These are phyloP conservation scores for Diaporthe destruens DNA, from an alignment of 2,329 filamentous ascomycete genomes.

Conservation along the genomic window DNA sequence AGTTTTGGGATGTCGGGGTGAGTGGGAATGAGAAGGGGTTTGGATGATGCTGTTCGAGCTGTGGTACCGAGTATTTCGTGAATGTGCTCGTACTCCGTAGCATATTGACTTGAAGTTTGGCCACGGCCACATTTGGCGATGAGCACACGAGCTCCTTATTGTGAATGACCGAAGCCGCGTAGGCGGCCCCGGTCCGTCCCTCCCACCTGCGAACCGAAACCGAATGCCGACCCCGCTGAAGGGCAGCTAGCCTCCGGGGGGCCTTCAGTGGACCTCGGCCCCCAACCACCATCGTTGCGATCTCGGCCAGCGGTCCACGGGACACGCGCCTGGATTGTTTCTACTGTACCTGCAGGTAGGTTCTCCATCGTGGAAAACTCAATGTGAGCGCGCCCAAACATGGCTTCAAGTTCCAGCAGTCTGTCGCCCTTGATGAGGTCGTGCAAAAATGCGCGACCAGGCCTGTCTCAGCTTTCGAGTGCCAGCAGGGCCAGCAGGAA, in stretches of 20 bases:
- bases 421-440: slow-evolving; percentile 13
- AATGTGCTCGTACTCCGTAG: too few relatives aligned
- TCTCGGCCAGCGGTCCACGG: slow-evolving; percentile 9
- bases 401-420: slow-evolving; percentile 25
- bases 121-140: not conserved
- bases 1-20: not conserved
- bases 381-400: slow-evolving; percentile 1
- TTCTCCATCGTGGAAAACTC: not conserved
- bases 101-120: not conserved
- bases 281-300: slow-evolving; percentile 17
- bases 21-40: slow-evolving; percentile 5
- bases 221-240: slow-evolving; percentile 21
- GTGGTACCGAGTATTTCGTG: not conserved
- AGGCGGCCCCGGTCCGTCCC: slow-evolving; percentile 24
- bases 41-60: slow-evolving; percentile 4
- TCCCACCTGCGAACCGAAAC: not conserved
- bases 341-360: not conserved
- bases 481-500: not conserved
- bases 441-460: not conserved
- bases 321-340: too few relatives aligned
- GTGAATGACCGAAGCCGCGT: not conserved
- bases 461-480: not conserved
- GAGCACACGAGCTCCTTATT: not conserved
- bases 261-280: slow-evolving; percentile 31
- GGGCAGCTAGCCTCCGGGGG: not conserved